These are phyloP conservation scores for Trichocomaceae sp. DNA, from an alignment of 2,329 filamentous ascomycete genomes.

Conservation along the genomic window DNA sequence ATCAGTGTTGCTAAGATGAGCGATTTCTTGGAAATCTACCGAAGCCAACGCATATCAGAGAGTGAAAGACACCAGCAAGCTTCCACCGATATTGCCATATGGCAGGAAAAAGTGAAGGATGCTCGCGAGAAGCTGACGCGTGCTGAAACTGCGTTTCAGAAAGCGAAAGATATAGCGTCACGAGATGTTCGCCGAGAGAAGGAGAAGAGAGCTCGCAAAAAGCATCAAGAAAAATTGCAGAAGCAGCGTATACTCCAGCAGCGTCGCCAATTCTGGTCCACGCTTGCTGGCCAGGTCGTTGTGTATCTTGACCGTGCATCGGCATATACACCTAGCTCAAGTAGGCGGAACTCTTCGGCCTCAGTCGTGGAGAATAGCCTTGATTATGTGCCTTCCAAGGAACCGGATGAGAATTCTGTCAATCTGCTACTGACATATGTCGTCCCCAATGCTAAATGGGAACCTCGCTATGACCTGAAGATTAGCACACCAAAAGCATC, in stretches of 20 bases:
- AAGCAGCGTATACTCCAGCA: conserved; percentile 23
- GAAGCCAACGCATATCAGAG: conserved; percentile 22
- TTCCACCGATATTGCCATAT: conserved; percentile 18
- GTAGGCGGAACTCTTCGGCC: conserved; percentile 22
- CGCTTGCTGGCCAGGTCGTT: conserved; percentile 30
- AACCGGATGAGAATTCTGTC: conserved; percentile 12
- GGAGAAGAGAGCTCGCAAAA: conserved; percentile 21
- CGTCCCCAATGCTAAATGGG: conserved; percentile 53
- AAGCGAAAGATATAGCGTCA: conserved; percentile 20
- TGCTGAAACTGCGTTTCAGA: conserved; percentile 7
- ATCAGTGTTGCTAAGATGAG: conserved; percentile 26
- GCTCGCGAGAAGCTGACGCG: conserved; percentile 3
- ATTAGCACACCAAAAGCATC: conserved; percentile 52
- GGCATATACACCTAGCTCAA: conserved; percentile 15
- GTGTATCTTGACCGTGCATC: conserved; percentile 31
- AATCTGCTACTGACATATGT: conserved; percentile 53
- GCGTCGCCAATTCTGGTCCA: conserved; percentile 31
- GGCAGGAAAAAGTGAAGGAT: conserved; percentile 22
- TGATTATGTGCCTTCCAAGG: neutral
- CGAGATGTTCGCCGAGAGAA: conserved; percentile 14
- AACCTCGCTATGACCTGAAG: conserved; percentile 55
- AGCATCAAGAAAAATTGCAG: conserved; percentile 22
- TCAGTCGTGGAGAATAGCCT: conserved; percentile 17
- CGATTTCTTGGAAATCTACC: conserved; percentile 32
- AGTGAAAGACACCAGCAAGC: conserved; percentile 21